Base-by-base conservation (phyloP, 2,329 filamentous ascomycete species). In the Fusarium musae region DNA sequence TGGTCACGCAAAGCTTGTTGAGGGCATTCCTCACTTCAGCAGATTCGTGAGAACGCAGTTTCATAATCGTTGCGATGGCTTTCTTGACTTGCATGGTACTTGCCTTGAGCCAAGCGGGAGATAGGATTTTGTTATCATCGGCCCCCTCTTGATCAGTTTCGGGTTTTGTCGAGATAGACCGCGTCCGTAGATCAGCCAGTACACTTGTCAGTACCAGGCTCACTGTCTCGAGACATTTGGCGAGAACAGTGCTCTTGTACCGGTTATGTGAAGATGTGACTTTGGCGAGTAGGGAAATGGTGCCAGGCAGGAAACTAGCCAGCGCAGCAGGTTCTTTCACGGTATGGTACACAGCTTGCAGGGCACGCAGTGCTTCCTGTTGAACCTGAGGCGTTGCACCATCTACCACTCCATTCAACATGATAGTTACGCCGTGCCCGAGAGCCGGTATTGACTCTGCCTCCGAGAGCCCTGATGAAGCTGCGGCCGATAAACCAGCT, bases 261-360 rank as follows among this genome's bases (percentile, higher is more conserved):
- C 88, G 87, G 44, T 88, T 89, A 1, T 91, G 93, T 2, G 90
- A 90, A 9, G 93, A 92, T 57, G 97, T 83, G 1, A 94, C 84
- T 77, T 92, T 95, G 5, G 93, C 91, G 30, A 99, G 84, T 2
- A 91, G 90, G 6, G 96, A 98, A 1, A 97, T 89, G 1, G 94
- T 94, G 15, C 95, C 94, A 0, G 97, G 96, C 46, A 98, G 86
- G 78, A 99, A 96, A 69, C 90, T 95, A 15, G 94, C 93, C 63
- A 97, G 85, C 5, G 93, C 90, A n/a, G 93, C 88, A 52, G 88
- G 88, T 76, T 96, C 92, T 59, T 88, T 90, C 47, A 97, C 86
- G 28, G 90, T 89, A 11, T 81, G 78, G 72, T 91, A 89, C 12
- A 96, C 83, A 2, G 88, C 84, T 57, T 88, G 83, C 5, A 98